phyloP scores from a whole-genome alignment of 805 yeast genomes.

The Metschnikowia corniflorae region DNA sequence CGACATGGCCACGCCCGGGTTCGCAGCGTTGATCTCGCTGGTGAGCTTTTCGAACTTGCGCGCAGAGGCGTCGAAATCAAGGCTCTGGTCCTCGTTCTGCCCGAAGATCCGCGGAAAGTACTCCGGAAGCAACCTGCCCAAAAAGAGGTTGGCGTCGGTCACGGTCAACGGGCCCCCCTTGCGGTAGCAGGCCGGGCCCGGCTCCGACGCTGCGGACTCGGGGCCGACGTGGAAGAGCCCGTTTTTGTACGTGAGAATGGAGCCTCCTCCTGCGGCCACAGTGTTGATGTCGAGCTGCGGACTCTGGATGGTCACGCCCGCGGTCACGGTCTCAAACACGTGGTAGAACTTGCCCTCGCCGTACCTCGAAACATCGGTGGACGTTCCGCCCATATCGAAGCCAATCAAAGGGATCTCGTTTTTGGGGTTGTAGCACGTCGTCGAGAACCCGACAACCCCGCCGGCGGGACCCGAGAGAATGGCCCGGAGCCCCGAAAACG shows the following conservation, averaged over 20 bases:
- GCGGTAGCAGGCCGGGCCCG: constrained; percentile 22
- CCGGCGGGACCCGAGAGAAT: constrained; percentile 97
- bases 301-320: constrained; percentile 42
- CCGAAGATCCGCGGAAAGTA: constrained; percentile 20
- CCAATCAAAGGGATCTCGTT: constrained; percentile 55
- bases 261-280: constrained; percentile 48
- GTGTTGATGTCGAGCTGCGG: constrained; percentile 45
- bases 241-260: constrained; percentile 24
- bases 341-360: constrained; percentile 38
- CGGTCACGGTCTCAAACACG: constrained; percentile 43
- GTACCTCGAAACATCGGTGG: constrained; percentile 44
- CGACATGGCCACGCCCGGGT: constrained; percentile 15
- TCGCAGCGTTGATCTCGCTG: constrained; percentile 12
- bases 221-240: constrained; percentile 22
- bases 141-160: constrained; percentile 19
- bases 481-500: constrained; percentile 84
- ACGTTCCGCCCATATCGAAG: constrained; percentile 44
- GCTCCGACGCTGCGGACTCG: constrained; percentile 19
- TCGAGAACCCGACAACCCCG: constrained; percentile 91
- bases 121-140: constrained; percentile 19
- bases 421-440: constrained; percentile 56
- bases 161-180: constrained; percentile 22
- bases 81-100: constrained; percentile 14
- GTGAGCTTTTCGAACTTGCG: constrained; percentile 14
- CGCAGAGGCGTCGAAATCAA: constrained; percentile 14